Evolutionary conservation across 306 rosid species (phyloP), one percentile per base, ranked within the genome.

Genomic region (Oemleria cerasiformis): DNA sequence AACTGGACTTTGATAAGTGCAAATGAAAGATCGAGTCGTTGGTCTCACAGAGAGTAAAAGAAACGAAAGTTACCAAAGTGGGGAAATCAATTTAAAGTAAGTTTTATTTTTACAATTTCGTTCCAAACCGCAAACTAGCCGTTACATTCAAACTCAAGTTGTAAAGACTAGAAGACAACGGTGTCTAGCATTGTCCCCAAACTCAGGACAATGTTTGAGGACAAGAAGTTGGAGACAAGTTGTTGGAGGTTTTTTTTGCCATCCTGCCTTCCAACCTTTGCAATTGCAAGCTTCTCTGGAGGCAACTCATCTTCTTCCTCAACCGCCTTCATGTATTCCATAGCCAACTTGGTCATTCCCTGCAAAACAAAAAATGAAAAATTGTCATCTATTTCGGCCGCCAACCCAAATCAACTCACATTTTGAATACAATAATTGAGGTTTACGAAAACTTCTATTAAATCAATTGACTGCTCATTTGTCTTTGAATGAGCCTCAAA

Each of bases 101-200:
- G 3, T 30, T 30, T 2, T 30, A 4, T 30, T 30, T 30, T 30
- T 2, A 30, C 36, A 30, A 30, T 30, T 30, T 30, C 3, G 36
- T 30, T 30, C 36, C 36, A 30, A 30, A 30, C 36, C 36, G 36
- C 36, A 30, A 30, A 30, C 36, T 1, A 30, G 3, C 36, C 36
- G 36, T 30, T 12, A 13, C 44, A 41, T 41, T 41, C 50, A 10
- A 13, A 45, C 4, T 45, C 5, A 4, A 12, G 50, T 10, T 14
- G 13, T 34, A 9, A 30, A 49, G 40, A 62, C 83, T 88, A 89
- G 51, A 92, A 92, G 70, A 92, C 96, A 66, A 92, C 96, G 0
- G 96, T 88, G 74, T 92, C 95, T 3, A 92, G 92, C 98, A 92
- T 92, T 64, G 89, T 86, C 65, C 98, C 98, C 79, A 90, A 72